Evolutionary conservation across 192 early-diverging fungal genomes (phyloP).

Genomic region (Backusella westeae): DNA sequence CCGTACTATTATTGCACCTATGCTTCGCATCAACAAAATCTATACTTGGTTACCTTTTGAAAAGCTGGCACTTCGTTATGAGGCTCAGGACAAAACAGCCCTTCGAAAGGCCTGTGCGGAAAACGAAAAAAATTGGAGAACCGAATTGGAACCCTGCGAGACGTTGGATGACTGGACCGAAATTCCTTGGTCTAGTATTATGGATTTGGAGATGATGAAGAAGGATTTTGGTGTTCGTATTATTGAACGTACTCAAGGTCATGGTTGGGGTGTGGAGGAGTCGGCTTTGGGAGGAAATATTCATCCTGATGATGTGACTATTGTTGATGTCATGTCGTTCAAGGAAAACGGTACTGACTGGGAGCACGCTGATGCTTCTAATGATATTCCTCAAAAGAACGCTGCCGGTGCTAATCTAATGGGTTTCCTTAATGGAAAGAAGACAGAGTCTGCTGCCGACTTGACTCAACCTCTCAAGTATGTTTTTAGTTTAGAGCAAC

Average conservation of each 20-base stretch:
- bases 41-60: conserved; percentile 16
- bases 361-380: conserved; percentile 8
- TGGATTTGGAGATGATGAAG: conserved; percentile 16
- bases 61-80: conserved; percentile 13
- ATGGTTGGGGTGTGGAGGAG: conserved; percentile 10
- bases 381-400: neutral
- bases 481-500: neutral
- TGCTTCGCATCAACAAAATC: conserved; percentile 12
- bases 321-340: conserved; percentile 15
- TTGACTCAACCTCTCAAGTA: conserved; percentile 10
- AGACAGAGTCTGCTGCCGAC: neutral
- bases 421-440: neutral
- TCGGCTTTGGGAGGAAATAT: neutral
- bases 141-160: conserved; percentile 6
- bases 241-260: conserved; percentile 14
- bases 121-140: conserved; percentile 7
- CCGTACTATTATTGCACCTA: conserved; percentile 23
- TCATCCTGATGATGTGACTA: neutral
- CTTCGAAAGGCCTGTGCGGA: neutral
- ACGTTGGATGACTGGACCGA: conserved; percentile 21
- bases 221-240: conserved; percentile 14
- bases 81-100: conserved; percentile 20
- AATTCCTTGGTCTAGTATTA: conserved; percentile 27
- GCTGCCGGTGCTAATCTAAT: neutral
- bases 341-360: conserved; percentile 8